phyloP scores from a whole-genome alignment of 495 filamentous ascomycete species.

The Pseudomonodictys pantanalensis region DNA sequence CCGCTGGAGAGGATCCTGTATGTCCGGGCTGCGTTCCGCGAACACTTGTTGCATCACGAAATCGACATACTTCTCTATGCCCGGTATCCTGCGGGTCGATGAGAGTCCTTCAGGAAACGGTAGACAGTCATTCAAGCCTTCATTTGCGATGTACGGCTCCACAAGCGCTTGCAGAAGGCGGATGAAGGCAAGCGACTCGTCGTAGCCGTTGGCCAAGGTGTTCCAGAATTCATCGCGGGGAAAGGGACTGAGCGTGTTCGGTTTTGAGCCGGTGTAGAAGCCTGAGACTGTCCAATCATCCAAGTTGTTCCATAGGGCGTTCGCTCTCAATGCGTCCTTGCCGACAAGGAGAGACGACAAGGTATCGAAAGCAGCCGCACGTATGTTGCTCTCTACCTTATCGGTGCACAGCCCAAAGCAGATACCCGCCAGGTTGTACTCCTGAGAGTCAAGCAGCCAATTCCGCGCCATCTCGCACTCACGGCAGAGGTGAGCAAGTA shows the following conservation, averaged over 20 bases:
- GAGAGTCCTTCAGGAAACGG: slow-evolving; percentile 89
- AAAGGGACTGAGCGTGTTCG: slow-evolving; percentile 33
- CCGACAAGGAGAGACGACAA: slow-evolving; percentile 65
- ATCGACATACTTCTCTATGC: slow-evolving; percentile 89
- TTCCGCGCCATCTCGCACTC: slow-evolving; percentile 64
- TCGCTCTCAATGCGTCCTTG: slow-evolving; percentile 58
- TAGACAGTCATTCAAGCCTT: slow-evolving; percentile 64
- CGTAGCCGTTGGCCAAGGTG: slow-evolving; percentile 64
- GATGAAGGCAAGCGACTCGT: slow-evolving; percentile 80
- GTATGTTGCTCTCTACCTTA: slow-evolving; percentile 66
- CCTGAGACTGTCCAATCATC: slow-evolving; percentile 59
- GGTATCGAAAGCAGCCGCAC: slow-evolving; percentile 70
- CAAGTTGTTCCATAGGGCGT: slow-evolving; percentile 65
- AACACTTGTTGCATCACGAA: slow-evolving; percentile 78
- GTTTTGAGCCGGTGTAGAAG: slow-evolving; percentile 22
- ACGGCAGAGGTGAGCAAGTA: slow-evolving; percentile 73
- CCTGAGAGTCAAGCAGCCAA: slow-evolving; percentile 62
- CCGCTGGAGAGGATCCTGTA: slow-evolving; percentile 60
- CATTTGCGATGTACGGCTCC: slow-evolving; percentile 55
- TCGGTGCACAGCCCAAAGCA: slow-evolving; percentile 68
- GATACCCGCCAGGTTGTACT: slow-evolving; percentile 60
- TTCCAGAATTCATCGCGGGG: slow-evolving; percentile 43
- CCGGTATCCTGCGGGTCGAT: slow-evolving; percentile 70
- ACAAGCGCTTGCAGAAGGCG: slow-evolving; percentile 67
- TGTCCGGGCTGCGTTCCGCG: slow-evolving; percentile 56